These are phyloP conservation scores for Bodo saltans DNA, from an alignment of 78 protist species.

Conservation along the genomic window DNA sequence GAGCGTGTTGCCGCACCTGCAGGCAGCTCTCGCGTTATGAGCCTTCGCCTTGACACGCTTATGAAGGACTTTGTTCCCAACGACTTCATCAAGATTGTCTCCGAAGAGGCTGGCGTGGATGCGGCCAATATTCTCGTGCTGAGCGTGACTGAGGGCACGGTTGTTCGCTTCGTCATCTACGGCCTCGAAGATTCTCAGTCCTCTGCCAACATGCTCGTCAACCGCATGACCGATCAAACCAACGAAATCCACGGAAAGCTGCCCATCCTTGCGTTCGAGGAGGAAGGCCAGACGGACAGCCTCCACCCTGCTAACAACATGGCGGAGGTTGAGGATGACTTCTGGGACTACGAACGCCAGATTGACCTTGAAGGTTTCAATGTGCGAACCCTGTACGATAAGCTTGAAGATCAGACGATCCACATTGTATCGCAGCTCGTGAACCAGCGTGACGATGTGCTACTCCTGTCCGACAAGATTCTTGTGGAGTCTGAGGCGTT, in stretches of 20 bases:
- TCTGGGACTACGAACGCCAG: slow-evolving; percentile 44
- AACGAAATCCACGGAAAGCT: not conserved
- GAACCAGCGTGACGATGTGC: slow-evolving; percentile 17
- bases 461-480: slow-evolving; percentile 33
- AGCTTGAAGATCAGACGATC: slow-evolving; percentile 42
- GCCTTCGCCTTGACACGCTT: no score
- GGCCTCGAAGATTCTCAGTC: not conserved
- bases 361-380: slow-evolving; percentile 48
- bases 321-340: slow-evolving; percentile 33
- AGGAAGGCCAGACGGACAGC: not conserved
- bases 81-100: no score
- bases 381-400: slow-evolving; percentile 39
- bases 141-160: no score
- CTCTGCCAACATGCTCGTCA: no score
- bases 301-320: not conserved
- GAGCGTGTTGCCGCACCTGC: not conserved
- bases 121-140: no score
- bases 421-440: slow-evolving; percentile 21
- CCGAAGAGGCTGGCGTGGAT: no score
- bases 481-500: slow-evolving; percentile 38
- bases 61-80: no score
- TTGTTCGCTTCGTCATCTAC: not conserved
- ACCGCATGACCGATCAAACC: not conserved
- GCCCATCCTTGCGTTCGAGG: not conserved
- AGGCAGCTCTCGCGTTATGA: no score